Evolutionary conservation across 192 early-diverging fungal genomes (phyloP).

Genomic region (Entomortierella chlamydospora): DNA sequence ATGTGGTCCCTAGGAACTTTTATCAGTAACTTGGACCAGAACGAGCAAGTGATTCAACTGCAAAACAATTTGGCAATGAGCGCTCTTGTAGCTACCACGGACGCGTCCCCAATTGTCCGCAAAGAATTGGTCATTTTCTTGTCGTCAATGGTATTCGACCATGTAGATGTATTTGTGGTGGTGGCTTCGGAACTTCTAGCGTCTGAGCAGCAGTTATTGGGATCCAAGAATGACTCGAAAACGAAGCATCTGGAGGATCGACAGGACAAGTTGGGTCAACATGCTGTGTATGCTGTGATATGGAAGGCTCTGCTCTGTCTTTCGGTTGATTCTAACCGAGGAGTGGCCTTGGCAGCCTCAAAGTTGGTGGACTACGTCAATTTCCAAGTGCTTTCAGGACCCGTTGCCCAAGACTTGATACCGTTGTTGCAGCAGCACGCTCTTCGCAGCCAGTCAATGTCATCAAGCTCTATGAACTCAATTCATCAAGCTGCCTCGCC

Average conservation of each 20-base stretch:
- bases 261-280: constrained; percentile 42
- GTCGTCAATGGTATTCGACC: constrained; percentile 78
- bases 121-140: constrained; percentile 86
- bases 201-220: constrained; percentile 51
- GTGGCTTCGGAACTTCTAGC: constrained; percentile 67
- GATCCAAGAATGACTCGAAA: constrained; percentile 56
- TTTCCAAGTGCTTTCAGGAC: constrained; percentile 54
- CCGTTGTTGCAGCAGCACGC: constrained; percentile 35
- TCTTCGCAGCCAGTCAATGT: constrained; percentile 14
- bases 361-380: constrained; percentile 81
- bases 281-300: constrained; percentile 70
- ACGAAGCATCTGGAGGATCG: constrained; percentile 18
- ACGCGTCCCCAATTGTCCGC: constrained; percentile 92
- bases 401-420: constrained; percentile 22
- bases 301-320: constrained; percentile 89
- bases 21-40: constrained; percentile 75
- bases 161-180: constrained; percentile 69
- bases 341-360: constrained; percentile 76
- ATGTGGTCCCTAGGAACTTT: constrained; percentile 86
- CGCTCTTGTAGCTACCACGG: constrained; percentile 73
- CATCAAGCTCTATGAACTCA: constrained; percentile 24
- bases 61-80: constrained; percentile 80
- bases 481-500: constrained; percentile 32
- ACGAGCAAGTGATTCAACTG: constrained; percentile 75
- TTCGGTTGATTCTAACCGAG: constrained; percentile 83